Evolutionary conservation across 2,329 filamentous ascomycete species (phyloP).

Genomic region (Sclerotiophoma versabilis): DNA sequence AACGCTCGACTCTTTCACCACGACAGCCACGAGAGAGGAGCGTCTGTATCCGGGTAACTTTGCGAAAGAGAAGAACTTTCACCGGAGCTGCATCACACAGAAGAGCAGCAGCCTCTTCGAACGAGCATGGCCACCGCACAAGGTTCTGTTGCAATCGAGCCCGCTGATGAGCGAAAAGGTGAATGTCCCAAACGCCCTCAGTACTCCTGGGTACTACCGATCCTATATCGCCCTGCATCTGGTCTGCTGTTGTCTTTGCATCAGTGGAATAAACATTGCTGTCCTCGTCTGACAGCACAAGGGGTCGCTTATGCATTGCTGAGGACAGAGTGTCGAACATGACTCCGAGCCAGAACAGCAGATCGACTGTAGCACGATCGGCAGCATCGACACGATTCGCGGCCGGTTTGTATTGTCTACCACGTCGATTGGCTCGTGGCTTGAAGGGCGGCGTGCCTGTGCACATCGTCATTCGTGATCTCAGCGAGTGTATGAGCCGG

Average conservation of each 20-base stretch:
- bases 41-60: constrained; percentile 63
- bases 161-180: constrained; percentile 44
- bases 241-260: constrained; percentile 3
- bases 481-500: constrained; percentile 49
- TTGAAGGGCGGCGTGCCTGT: constrained; percentile 21
- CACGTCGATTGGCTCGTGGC: constrained; percentile 14
- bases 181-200: constrained; percentile 50
- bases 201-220: neutral
- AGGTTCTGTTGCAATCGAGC: constrained; percentile 22
- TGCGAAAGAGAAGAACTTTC: constrained; percentile 66
- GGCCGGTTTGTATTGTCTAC: constrained; percentile 23
- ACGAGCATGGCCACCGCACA: constrained; percentile 63
- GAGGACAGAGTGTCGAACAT: constrained; percentile 67
- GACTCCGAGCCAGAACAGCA: constrained; percentile 65
- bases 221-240: constrained; percentile 6
- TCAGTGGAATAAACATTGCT: constrained; percentile 47
- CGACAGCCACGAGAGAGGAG: constrained; percentile 53
- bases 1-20: constrained; percentile 55
- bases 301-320: constrained; percentile 59
- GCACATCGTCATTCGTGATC: constrained; percentile 39
- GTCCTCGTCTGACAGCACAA: constrained; percentile 57
- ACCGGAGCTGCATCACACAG: constrained; percentile 63
- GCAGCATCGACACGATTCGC: constrained; percentile 38
- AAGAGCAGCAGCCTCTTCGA: constrained; percentile 58
- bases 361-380: constrained; percentile 57